Evolutionary conservation across 2,329 filamentous ascomycete genomes (phyloP).

Genomic region (Ophiostoma sp.): DNA sequence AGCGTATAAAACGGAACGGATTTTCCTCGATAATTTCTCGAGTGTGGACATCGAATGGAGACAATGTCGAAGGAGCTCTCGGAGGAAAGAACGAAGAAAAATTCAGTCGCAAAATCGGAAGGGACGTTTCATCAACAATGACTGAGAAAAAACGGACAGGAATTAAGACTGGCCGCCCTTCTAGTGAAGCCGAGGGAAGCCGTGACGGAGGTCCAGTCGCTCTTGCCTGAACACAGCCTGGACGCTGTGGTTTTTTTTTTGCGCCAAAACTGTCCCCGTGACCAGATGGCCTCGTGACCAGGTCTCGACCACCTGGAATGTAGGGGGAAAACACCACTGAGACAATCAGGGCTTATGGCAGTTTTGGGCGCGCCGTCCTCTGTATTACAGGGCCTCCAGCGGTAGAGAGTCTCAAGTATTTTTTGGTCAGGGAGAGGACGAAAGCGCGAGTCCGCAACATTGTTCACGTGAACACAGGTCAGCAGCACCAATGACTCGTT

Average conservation of each 20-base stretch:
- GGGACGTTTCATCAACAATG: not conserved
- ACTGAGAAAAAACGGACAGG: not conserved
- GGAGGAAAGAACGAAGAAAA: not conserved
- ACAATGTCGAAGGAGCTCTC: not conserved
- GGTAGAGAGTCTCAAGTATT: too few species aligned
- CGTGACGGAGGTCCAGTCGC: not conserved
- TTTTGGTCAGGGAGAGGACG: not conserved
- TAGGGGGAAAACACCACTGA: not conserved
- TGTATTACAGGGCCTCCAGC: constrained; percentile 4
- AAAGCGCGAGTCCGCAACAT: not conserved
- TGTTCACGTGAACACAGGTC: not conserved
- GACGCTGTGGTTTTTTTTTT: not conserved
- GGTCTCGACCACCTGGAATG: not conserved
- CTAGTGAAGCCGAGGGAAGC: constrained; percentile 17
- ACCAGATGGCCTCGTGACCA: constrained; percentile 13
- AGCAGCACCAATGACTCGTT: not conserved
- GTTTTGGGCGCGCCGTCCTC: not conserved
- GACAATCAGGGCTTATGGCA: not conserved
- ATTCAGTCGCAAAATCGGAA: not conserved
- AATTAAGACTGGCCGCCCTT: not conserved
- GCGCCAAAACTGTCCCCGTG: not conserved
- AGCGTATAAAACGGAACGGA: constrained; percentile 4
- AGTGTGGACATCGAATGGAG: not conserved
- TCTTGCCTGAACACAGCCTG: not conserved
- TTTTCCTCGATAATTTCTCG: not conserved